These are phyloP conservation scores for Cornus suecica DNA, from an alignment of 148 eudicot genomes.

Conservation along the genomic window DNA sequence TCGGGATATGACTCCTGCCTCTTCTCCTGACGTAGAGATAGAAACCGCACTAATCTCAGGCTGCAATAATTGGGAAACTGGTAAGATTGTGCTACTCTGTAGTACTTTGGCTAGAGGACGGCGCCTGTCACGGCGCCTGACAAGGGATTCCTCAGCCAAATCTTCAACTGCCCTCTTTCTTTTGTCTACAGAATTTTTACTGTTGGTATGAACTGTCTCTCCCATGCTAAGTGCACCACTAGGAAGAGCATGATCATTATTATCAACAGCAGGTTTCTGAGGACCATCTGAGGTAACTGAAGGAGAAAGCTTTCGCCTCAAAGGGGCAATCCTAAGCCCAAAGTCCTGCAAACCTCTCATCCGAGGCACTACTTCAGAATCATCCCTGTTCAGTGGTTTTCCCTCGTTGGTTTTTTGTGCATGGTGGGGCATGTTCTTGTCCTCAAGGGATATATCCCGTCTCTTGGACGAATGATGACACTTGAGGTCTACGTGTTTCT, in stretches of 20 bases:
- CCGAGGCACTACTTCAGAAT: constrained; percentile 32
- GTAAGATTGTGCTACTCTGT: constrained; percentile 34
- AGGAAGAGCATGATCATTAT: constrained; percentile 29
- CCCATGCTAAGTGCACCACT: constrained; percentile 24
- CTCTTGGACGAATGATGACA: constrained; percentile 31
- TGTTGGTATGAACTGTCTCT: constrained; percentile 28
- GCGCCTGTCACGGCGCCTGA: constrained; percentile 49
- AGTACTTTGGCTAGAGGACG: constrained; percentile 43
- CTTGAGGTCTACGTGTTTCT: constrained; percentile 31
- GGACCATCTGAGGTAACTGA: constrained; percentile 33
- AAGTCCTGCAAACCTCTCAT: constrained; percentile 52
- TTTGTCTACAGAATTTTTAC: constrained; percentile 30
- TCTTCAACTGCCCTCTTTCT: constrained; percentile 42
- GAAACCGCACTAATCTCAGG: constrained; percentile 27
- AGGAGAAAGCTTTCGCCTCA: constrained; percentile 30
- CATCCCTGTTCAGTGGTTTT: constrained; percentile 33
- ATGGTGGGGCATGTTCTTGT: constrained; percentile 26
- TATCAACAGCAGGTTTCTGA: constrained; percentile 25
- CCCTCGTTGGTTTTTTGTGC: constrained; percentile 31
- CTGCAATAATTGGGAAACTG: constrained; percentile 31
- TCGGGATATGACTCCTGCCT: constrained; percentile 30
- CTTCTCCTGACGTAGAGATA: constrained; percentile 28
- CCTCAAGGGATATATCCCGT: constrained; percentile 31
- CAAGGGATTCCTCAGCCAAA: constrained; percentile 34
- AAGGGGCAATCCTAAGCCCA: constrained; percentile 39